phyloP scores from a whole-genome alignment of 805 yeast genomes.

The Candida tammaniensis region DNA sequence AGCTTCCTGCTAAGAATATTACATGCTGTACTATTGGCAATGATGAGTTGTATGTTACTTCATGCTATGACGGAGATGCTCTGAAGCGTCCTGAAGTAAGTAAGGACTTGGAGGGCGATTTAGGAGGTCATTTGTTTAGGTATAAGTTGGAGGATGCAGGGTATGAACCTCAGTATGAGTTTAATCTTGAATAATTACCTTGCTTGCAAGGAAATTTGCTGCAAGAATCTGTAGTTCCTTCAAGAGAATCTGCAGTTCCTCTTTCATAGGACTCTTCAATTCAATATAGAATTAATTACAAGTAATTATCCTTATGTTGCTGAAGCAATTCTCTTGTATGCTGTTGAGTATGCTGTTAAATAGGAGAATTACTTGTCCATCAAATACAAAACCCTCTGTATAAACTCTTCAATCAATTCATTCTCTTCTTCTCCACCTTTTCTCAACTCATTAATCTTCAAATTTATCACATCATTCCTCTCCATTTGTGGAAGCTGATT shows the following conservation, averaged over 20 bases:
- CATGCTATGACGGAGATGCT: slow-evolving; percentile 54
- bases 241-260: too few relatives aligned
- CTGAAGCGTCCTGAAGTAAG: slow-evolving; percentile 17
- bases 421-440: slow-evolving; percentile 66
- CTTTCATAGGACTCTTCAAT: too few relatives aligned
- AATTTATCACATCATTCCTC: slow-evolving; percentile 55
- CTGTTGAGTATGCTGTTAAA: too few relatives aligned
- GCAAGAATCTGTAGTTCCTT: too few relatives aligned
- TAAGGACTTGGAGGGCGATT: slow-evolving; percentile 37
- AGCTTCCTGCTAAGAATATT: slow-evolving; percentile 58
- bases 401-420: slow-evolving; percentile 68
- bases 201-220: too few relatives aligned
- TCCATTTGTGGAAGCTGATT: slow-evolving; percentile 38
- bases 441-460: slow-evolving; percentile 59
- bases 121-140: slow-evolving; percentile 48
- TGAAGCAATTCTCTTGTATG: too few relatives aligned
- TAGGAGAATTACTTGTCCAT: not conserved
- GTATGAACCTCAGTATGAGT: slow-evolving; percentile 9
- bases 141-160: slow-evolving; percentile 6
- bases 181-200: slow-evolving; percentile 1
- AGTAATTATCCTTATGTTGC: too few relatives aligned
- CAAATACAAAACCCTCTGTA: slow-evolving; percentile 29
- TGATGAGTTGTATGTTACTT: slow-evolving; percentile 64
- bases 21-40: slow-evolving; percentile 73
- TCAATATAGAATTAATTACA: too few relatives aligned